phyloP scores from a whole-genome alignment of 1,284 basidiomycete genomes.

The Marasmius tenuissimus region DNA sequence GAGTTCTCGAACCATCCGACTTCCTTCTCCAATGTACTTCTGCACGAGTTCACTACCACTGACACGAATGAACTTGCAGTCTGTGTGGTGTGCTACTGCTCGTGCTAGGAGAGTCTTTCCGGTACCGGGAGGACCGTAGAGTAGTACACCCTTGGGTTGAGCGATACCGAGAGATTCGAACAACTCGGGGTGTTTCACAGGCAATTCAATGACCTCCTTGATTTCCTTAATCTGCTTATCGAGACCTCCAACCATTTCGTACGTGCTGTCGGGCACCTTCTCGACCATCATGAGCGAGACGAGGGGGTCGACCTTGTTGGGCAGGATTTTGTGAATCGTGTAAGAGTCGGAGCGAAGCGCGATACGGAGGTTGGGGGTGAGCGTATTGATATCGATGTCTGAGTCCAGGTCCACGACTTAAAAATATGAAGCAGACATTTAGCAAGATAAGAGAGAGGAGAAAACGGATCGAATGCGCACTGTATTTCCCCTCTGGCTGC shows the following conservation, averaged over 20 bases:
- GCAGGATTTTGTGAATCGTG: slow-evolving; percentile 91
- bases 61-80: slow-evolving; percentile 97
- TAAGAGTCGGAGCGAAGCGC: slow-evolving; percentile 96
- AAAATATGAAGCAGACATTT: not conserved
- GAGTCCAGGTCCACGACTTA: slow-evolving; percentile 92
- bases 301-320: slow-evolving; percentile 94
- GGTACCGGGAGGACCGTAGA: slow-evolving; percentile 96
- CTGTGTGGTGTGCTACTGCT: slow-evolving; percentile 97
- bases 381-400: slow-evolving; percentile 80
- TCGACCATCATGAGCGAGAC: slow-evolving; percentile 99
- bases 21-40: slow-evolving; percentile 98
- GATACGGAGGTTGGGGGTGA: slow-evolving; percentile 89
- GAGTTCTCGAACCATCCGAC: slow-evolving; percentile 93
- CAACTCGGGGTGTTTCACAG: slow-evolving; percentile 97
- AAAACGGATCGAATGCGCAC: slow-evolving; percentile 46
- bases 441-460: not conserved
- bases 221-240: slow-evolving; percentile 99
- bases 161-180: slow-evolving; percentile 97
- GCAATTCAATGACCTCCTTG: slow-evolving; percentile 98
- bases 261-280: slow-evolving; percentile 98
- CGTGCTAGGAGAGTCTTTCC: slow-evolving; percentile 94
- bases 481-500: slow-evolving; percentile 98
- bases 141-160: slow-evolving; percentile 94
- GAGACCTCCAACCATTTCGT: slow-evolving; percentile 99
- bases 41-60: slow-evolving; percentile 95